Conservation (phyloP, 176 grass and related monocot species). For the Cenchrus purpureus region DNA sequence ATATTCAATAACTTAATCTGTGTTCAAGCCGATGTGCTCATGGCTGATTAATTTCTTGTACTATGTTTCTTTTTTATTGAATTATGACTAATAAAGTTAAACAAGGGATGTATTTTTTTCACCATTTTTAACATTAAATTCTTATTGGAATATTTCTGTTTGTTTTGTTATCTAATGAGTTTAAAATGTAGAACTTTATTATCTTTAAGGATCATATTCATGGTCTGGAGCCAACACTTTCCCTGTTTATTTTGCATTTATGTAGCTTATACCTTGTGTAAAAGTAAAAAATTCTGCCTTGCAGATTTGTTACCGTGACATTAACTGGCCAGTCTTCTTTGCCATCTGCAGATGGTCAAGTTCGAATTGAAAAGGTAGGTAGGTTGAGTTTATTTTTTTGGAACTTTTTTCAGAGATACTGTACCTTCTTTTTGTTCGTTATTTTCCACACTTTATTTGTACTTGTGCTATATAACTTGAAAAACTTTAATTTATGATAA, state of each 20-base stretch:
- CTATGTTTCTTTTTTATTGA: no score
- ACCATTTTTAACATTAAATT: background rate
- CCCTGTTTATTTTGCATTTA: background rate
- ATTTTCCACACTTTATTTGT: conserved; percentile 1
- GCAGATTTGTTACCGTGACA: conserved; percentile 88
- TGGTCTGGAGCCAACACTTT: background rate
- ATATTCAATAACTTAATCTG: conserved; percentile 23
- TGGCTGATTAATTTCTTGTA: background rate
- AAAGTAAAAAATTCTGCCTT: conserved; percentile 37
- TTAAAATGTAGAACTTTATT: conserved; percentile 15
- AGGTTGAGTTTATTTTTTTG: no score
- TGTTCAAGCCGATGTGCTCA: background rate
- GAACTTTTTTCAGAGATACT: background rate
- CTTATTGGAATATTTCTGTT: background rate
- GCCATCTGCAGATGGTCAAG: conserved; percentile 67
- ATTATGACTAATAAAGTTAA: background rate
- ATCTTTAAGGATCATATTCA: background rate
- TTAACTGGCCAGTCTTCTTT: conserved; percentile 74
- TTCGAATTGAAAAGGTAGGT: conserved; percentile 77
- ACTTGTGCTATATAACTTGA: background rate
- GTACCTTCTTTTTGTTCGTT: background rate
- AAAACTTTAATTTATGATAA: background rate
- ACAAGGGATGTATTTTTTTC: background rate
- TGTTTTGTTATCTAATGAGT: conserved; percentile 6
- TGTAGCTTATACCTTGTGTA: conserved; percentile 18